Evolutionary conservation across 1,139 yeast species (phyloP).

Genomic region (Taiozyma sp.): DNA sequence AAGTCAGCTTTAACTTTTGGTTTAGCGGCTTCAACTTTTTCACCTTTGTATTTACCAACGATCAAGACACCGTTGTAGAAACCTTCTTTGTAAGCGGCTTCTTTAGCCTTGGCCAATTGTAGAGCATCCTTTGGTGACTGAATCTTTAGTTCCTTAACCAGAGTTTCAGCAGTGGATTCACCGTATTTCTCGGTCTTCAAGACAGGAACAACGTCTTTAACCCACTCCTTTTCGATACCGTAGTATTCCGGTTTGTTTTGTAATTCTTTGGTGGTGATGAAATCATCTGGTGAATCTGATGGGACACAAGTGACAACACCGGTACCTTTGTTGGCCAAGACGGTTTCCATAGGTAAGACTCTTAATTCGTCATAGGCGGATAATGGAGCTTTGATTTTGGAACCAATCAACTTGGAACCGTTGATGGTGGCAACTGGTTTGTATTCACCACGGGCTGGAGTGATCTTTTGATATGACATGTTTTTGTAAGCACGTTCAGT

Average conservation of each 20-base stretch:
- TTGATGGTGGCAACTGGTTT: conserved; percentile 52
- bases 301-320: conserved; percentile 99
- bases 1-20: conserved; percentile 81
- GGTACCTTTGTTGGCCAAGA: conserved; percentile 92
- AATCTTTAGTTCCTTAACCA: conserved; percentile 85
- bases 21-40: conserved; percentile 88
- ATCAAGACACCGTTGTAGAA: conserved; percentile 85
- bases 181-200: conserved; percentile 85
- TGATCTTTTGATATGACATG: conserved; percentile 92
- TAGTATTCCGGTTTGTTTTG: conserved; percentile 90
- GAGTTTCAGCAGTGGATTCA: conserved; percentile 77
- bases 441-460: conserved; percentile 84
- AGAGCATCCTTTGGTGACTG: conserved; percentile 91
- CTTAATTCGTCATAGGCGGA: conserved; percentile 68
- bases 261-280: conserved; percentile 77
- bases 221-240: conserved; percentile 85
- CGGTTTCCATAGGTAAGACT: conserved; percentile 97
- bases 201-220: conserved; percentile 66
- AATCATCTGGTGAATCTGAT: conserved; percentile 97
- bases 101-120: conserved; percentile 89
- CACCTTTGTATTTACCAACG: conserved; percentile 81
- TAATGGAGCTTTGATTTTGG: conserved; percentile 83
- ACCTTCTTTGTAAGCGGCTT: conserved; percentile 94
- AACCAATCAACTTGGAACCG: conserved; percentile 80
- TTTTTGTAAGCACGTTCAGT: conserved; percentile 98